phyloP scores from a whole-genome alignment of 768 basidiomycete genomes.

The Boletus reticuloceps region DNA sequence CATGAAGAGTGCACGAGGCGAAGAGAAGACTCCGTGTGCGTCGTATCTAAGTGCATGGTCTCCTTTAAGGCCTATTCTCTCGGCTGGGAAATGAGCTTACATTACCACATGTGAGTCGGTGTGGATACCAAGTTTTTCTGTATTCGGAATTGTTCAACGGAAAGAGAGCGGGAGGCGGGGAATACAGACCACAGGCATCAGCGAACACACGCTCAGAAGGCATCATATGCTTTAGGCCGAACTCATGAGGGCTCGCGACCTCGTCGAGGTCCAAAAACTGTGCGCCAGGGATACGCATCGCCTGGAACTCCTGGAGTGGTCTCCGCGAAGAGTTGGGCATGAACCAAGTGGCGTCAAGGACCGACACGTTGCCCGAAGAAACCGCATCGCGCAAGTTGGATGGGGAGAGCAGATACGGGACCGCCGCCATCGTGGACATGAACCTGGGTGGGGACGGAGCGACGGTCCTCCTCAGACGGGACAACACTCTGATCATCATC shows the following conservation, averaged over 20 bases:
- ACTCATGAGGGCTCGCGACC: conserved; percentile 67
- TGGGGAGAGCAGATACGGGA: conserved; percentile 55
- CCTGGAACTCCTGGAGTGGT: conserved; percentile 63
- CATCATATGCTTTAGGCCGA: conserved; percentile 94
- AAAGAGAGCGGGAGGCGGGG: conserved; percentile 4
- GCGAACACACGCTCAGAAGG: conserved; percentile 71
- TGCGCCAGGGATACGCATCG: conserved; percentile 67
- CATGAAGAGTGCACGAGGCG: conserved; percentile 91
- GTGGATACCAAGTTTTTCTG: conserved; percentile 71
- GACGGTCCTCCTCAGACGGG: conserved; percentile 9
- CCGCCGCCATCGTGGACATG: conserved; percentile 38
- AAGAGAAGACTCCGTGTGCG: conserved; percentile 84
- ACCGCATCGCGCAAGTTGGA: conserved; percentile 40
- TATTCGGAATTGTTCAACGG: conserved; percentile 22
- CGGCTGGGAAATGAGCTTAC: conserved; percentile 38
- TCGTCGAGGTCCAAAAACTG: conserved; percentile 79
- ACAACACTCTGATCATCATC: neutral
- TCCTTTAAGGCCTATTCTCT: conserved; percentile 3
- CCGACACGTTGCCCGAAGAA: conserved; percentile 31
- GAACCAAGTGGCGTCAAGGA: conserved; percentile 86
- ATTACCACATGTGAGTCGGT: conserved; percentile 79
- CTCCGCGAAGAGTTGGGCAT: conserved; percentile 87
- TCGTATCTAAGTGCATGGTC: conserved; percentile 64
- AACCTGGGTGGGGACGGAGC: conserved; percentile 15
- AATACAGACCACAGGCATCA: conserved; percentile 68